Base-by-base conservation (phyloP, 352 stramenopile genomes). In the Phytophthora hibernalis region DNA sequence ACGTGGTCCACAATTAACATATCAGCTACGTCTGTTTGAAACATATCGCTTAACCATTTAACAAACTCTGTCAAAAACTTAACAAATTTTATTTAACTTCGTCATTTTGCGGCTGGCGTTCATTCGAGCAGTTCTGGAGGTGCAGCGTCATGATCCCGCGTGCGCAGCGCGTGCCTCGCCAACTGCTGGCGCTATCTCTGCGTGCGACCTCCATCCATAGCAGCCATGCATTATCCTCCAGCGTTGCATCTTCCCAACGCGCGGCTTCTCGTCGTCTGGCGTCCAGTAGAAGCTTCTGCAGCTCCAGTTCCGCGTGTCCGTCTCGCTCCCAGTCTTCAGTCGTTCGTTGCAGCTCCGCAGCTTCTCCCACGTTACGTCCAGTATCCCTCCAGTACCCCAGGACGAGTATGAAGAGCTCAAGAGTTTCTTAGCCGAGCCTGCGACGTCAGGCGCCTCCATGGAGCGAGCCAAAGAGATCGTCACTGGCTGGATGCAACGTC, bases 351-450 rank as follows among this genome's bases (percentile, higher is more conserved):
- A 70, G 37, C 61, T 47, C 37, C 67, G 55, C 24, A 55, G 63
- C 38, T 59, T 66, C 49, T 74, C 71, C 12, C 49, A 63, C 11
- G 54, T 65, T 16, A 43, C n/a, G 1, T 52, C 54, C 20, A 68
- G 49, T 9, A 15, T 6, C 15, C 63, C 55, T 5, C 57, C 69
- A 11, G 76, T 90, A 1, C 50, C 70, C 31, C 31, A 70, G 3
- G 74, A 87, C 7, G 70, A 85, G n/a, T 90, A 90, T 44, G 81
- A 85, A 28, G 61, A 77, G 58, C 74, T 93, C 22, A 93, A 89
- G 69, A 60, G 51, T 52, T 93, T 93, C 24, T 57, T 91, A 6
- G 74, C 80, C 40, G 57, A 79, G 43, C 85, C 82, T 0, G 51
- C 48, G 62, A 78, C 68, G 10, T 64, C 77, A 3, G 79, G 78